Conservation (phyloP, 2,329 filamentous ascomycete species). For the Botrytis paeoniae region DNA sequence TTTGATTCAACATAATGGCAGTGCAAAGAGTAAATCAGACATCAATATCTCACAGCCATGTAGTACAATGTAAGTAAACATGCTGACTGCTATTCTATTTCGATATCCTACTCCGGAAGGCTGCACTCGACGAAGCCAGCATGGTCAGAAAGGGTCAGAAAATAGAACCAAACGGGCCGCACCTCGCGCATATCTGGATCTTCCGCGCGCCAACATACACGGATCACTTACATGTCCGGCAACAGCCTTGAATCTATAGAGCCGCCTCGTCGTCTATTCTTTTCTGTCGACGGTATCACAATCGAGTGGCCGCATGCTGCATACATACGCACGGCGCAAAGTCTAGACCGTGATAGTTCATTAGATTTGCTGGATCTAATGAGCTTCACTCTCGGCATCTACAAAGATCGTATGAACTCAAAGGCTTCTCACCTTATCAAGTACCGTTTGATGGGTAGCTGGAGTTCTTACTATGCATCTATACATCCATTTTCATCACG, state of each 20-base stretch:
- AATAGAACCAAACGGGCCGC: conserved; percentile 15
- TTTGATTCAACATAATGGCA: not conserved
- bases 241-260: conserved; percentile 8
- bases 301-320: not conserved
- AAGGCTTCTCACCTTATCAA: not conserved
- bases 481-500: conserved; percentile 1
- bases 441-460: not conserved
- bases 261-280: conserved; percentile 3
- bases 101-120: not conserved
- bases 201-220: conserved; percentile 18
- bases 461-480: not conserved
- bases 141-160: not conserved
- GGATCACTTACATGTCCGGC: not conserved
- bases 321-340: not conserved
- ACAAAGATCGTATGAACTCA: not conserved
- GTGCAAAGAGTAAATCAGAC: conserved; percentile 11
- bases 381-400: not conserved
- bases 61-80: not conserved
- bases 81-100: conserved; percentile 15
- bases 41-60: not conserved
- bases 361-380: not conserved
- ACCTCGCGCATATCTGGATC: conserved; percentile 16
- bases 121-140: not conserved
- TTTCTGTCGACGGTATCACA: not conserved
- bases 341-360: not conserved